Conservation (phyloP, 495 filamentous ascomycete genomes). For the Talaromyces wortmannii region DNA sequence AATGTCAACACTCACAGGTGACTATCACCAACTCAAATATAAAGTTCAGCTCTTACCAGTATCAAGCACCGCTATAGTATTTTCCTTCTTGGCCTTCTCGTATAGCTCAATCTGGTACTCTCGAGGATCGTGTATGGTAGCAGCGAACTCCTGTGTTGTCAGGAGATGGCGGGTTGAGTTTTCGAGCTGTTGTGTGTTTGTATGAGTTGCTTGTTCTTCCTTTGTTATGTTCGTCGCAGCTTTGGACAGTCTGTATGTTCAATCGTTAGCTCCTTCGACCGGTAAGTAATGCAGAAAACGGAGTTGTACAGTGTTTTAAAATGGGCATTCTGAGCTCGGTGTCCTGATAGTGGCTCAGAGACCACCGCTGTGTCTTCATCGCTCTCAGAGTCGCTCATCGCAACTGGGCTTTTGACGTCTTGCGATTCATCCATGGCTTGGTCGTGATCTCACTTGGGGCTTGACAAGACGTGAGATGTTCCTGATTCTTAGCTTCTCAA, state of each 20-base stretch:
- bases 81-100: slow-evolving; percentile 77
- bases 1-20: background rate
- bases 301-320: slow-evolving; percentile 41
- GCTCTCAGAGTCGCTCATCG: background rate
- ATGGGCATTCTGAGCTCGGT: slow-evolving; percentile 40
- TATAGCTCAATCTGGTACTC: slow-evolving; percentile 94
- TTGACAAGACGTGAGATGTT: slow-evolving; percentile 3
- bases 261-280: background rate
- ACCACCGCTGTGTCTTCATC: background rate
- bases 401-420: background rate
- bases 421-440: slow-evolving; percentile 17
- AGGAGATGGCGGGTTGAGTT: slow-evolving; percentile 37
- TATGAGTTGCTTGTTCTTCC: slow-evolving; percentile 17
- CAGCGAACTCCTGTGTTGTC: slow-evolving; percentile 28
- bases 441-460: background rate
- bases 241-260: slow-evolving; percentile 31
- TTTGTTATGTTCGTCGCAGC: slow-evolving; percentile 24
- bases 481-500: too few relatives aligned
- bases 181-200: slow-evolving; percentile 18
- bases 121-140: slow-evolving; percentile 59
- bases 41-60: slow-evolving; percentile 49
- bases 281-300: too few relatives aligned
- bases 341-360: slow-evolving; percentile 3
- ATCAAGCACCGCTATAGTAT: slow-evolving; percentile 93
- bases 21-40: too few relatives aligned